These are phyloP conservation scores for Ruellia speciosa DNA, from an alignment of 305 asterid genomes.

Conservation along the genomic window DNA sequence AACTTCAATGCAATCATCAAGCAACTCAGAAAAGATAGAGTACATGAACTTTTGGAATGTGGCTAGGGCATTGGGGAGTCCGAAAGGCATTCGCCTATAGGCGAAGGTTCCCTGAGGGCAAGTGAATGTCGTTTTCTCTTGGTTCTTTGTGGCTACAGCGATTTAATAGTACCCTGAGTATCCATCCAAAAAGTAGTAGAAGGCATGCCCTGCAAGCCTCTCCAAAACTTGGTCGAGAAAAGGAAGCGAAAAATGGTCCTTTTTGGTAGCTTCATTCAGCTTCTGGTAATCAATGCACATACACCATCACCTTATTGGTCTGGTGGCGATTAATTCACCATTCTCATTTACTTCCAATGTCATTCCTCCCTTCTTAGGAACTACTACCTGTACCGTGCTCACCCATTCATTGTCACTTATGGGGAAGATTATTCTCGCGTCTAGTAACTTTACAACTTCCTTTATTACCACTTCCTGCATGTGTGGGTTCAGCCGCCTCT, in stretches of 20 bases:
- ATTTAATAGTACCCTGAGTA: not conserved
- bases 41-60: not conserved
- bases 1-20: not conserved
- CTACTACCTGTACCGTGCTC: not conserved
- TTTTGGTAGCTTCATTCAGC: not conserved
- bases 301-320: not conserved
- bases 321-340: not conserved
- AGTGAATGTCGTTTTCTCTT: not conserved
- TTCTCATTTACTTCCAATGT: not conserved
- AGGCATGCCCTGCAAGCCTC: not conserved
- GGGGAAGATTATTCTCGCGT: not conserved
- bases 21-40: no score
- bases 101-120: not conserved
- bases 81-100: not conserved
- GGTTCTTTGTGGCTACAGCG: not conserved
- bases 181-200: not conserved
- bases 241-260: not conserved
- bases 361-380: not conserved
- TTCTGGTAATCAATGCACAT: not conserved
- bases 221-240: not conserved
- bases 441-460: not conserved
- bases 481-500: not conserved
- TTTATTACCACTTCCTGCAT: not conserved
- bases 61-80: not conserved
- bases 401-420: not conserved